Evolutionary conservation across 495 filamentous ascomycete species (phyloP), one percentile per base, ranked within the genome.

Genomic region (Podospora pseudocomata): DNA sequence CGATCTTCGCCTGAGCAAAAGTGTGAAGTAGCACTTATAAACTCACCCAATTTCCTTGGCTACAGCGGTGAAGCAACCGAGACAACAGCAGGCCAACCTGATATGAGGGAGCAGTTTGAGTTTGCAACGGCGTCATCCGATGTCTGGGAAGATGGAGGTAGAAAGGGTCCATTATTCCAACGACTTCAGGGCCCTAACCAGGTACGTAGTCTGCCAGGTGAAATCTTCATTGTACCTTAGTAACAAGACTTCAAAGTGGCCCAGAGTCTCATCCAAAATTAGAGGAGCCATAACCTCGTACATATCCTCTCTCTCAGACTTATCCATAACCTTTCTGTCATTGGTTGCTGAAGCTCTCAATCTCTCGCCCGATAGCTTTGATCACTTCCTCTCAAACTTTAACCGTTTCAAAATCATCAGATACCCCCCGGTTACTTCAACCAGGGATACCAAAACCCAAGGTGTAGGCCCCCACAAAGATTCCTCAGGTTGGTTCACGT

Each of bases 381-480:
- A 26, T 20, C 0, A n/a, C n/a, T 58, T 58, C 55, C 18, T 58
- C 55, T 58, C 55, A 19, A 26, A 58, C 23, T 26, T 20, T 0
- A 19, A 58, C 55, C 55, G 55, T 4, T 16, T 58, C 4, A 58
- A 26, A 20, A 19, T 58, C 23, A 26, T 58, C 55, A 9, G 55
- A 58, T 20, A 58, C 55, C 55, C 55, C n/a, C 55, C 18, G 5
- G 11, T 13, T 71, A 78, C 11, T 73, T 87, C 55, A 78, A 82
- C 56, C 84, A 85, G n/a, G 84, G 83, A 5, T 87, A 86, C 67
- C 85, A 85, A 73, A 5, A 66, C 62, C 9, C 84, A 85, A 75
- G 85, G 84, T 0, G 83, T 86, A 7, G 85, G 85, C 2, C 82
- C 85, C 3, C 84, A 86, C 72, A 87, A 86, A 67, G 84, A 87